phyloP scores from a whole-genome alignment of 441 rosid species.

The Omphalea diandra region DNA sequence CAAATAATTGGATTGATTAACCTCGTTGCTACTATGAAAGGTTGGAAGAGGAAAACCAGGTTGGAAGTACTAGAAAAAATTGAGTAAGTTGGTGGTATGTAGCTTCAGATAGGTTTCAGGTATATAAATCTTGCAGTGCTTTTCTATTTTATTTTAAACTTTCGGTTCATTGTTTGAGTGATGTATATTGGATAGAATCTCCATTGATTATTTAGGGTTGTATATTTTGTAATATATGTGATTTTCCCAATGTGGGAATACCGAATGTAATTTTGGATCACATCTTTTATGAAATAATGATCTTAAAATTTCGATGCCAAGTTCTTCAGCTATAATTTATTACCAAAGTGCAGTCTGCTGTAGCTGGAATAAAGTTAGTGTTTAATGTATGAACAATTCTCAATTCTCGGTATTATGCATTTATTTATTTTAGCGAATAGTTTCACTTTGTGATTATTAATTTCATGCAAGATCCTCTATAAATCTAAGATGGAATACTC shows the following conservation, averaged over 20 bases:
- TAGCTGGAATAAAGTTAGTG: background rate
- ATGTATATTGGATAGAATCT: slow-evolving; percentile 34
- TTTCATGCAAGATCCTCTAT: background rate
- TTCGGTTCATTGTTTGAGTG: slow-evolving; percentile 25
- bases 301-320: background rate
- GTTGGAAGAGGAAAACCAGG: slow-evolving; percentile 96
- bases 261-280: slow-evolving; percentile 40
- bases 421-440: too few species aligned
- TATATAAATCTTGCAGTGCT: slow-evolving; percentile 13
- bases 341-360: background rate
- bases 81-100: slow-evolving; percentile 47
- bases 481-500: too few species aligned
- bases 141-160: background rate
- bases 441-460: too few species aligned
- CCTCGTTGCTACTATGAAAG: slow-evolving; percentile 87
- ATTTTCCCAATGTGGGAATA: slow-evolving; percentile 20
- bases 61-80: slow-evolving; percentile 85
- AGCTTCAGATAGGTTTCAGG: slow-evolving; percentile 22
- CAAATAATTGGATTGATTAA: slow-evolving; percentile 81
- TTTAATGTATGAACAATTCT: background rate
- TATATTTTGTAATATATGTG: slow-evolving; percentile 40
- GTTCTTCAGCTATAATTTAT: background rate
- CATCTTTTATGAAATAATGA: slow-evolving; percentile 28
- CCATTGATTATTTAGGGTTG: slow-evolving; percentile 32
- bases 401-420: background rate